Percentiles rank a stretch among this genome's conserved stretches.
Evolutionary conservation across 1,284 basidiomycete species (phyloP).

Genomic region (Xerocomus minutiporus): DNA sequence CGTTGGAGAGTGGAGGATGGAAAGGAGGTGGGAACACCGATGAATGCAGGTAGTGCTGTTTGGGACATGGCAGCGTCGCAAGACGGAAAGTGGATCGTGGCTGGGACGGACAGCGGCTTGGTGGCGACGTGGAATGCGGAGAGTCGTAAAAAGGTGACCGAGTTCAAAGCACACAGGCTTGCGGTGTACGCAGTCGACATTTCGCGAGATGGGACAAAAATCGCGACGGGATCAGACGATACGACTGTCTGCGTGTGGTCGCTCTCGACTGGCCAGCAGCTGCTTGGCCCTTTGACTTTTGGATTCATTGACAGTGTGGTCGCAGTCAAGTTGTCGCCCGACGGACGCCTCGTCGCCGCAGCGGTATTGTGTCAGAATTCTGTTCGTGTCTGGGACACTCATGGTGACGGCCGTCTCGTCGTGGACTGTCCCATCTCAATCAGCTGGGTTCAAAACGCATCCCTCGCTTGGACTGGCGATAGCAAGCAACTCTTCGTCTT

Average conservation of each 20-base stretch:
- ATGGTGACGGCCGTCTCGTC: not conserved
- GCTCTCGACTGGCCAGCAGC: not conserved
- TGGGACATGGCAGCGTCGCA: not conserved
- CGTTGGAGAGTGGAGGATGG: not conserved
- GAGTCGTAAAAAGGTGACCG: not conserved
- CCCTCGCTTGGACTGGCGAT: not conserved
- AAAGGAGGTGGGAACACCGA: not conserved
- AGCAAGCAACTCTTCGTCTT: not conserved
- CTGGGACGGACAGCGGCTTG: not conserved
- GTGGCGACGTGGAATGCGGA: not conserved
- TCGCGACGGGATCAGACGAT: not conserved
- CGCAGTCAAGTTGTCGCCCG: constrained; percentile 1
- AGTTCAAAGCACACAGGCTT: not conserved
- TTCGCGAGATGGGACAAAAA: not conserved
- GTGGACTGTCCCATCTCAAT: not conserved
- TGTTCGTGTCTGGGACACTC: not conserved
- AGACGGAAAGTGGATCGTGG: not conserved
- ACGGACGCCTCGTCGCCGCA: not conserved
- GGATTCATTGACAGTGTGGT: not conserved
- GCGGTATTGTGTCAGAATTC: not conserved
- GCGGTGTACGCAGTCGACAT: not conserved
- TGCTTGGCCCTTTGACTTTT: not conserved
- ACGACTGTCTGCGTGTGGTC: not conserved
- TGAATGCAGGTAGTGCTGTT: not conserved
- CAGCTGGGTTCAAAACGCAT: not conserved